phyloP scores from a whole-genome alignment of 202 grass and related monocot species.

The Carex arenaria region DNA sequence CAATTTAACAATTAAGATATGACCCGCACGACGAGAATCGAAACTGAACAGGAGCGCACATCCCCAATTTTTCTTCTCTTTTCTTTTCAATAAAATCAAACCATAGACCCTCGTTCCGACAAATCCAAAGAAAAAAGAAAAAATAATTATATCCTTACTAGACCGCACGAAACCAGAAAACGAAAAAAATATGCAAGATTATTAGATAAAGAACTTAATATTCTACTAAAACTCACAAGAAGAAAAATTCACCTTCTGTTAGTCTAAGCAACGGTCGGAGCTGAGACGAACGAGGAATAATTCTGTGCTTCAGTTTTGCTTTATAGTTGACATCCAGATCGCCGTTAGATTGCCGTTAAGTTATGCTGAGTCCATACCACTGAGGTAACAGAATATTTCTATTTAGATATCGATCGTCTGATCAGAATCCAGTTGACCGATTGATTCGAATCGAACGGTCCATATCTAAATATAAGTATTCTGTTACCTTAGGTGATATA shows the following conservation, averaged over 20 bases:
- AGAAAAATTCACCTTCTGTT: slow-evolving; percentile 9
- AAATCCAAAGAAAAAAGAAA: slow-evolving; percentile 1
- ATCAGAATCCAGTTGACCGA: no score
- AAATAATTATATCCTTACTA: background rate
- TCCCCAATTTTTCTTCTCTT: slow-evolving; percentile 16
- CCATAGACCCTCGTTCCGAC: background rate
- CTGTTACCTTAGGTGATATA: no score
- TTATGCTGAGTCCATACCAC: background rate
- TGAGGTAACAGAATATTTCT: no score
- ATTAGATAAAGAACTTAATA: background rate
- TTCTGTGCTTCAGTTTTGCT: background rate
- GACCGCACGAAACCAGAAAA: background rate
- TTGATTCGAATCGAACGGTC: no score
- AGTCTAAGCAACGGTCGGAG: slow-evolving; percentile 12
- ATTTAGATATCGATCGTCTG: no score
- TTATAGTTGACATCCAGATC: slow-evolving; percentile 12
- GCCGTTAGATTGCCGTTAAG: slow-evolving; percentile 17
- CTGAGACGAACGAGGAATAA: background rate
- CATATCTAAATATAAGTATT: no score
- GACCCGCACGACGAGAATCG: slow-evolving; percentile 18
- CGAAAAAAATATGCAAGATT: background rate
- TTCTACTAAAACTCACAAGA: background rate
- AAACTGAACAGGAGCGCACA: slow-evolving; percentile 22
- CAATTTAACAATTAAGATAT: slow-evolving; percentile 5
- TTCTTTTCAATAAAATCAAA: slow-evolving; percentile 9